Conservation (phyloP, 306 rosid genomes). For the Quercus gilva region DNA sequence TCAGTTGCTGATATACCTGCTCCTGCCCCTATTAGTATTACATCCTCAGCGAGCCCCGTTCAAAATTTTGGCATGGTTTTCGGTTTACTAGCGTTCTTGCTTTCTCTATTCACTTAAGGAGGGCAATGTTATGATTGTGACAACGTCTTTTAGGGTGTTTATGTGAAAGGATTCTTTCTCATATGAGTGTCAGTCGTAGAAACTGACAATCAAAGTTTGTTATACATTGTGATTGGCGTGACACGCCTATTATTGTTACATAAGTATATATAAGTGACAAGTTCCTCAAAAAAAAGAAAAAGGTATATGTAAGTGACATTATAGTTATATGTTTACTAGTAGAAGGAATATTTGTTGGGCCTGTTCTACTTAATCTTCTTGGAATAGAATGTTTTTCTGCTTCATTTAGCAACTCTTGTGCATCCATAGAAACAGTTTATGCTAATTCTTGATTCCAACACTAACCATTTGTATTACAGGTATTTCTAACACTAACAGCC, state of each 20-base stretch:
- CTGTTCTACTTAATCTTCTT: not conserved
- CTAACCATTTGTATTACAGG: not conserved
- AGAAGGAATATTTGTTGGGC: not conserved
- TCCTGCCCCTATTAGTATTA: not conserved
- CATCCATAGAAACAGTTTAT: not conserved
- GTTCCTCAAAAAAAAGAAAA: too few species aligned
- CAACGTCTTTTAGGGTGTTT: not conserved
- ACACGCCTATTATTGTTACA: not conserved
- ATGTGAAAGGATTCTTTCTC: not conserved
- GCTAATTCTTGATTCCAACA: not conserved
- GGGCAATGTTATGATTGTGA: not conserved
- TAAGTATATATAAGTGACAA: not conserved
- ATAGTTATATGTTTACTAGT: not conserved
- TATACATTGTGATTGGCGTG: not conserved
- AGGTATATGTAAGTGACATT: not conserved
- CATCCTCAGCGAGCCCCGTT: constrained; percentile 7
- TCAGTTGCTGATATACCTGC: not conserved
- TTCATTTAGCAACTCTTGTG: not conserved
- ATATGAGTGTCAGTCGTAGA: too few species aligned
- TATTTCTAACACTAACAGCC: not conserved
- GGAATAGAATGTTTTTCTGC: not conserved
- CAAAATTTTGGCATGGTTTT: constrained; percentile 17
- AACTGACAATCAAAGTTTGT: not conserved
- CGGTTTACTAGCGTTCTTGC: constrained; percentile 12
- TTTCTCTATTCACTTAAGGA: constrained; percentile 20